These are phyloP conservation scores for Anthracocystis walkeri DNA, from an alignment of 1,284 basidiomycete species.

Conservation along the genomic window DNA sequence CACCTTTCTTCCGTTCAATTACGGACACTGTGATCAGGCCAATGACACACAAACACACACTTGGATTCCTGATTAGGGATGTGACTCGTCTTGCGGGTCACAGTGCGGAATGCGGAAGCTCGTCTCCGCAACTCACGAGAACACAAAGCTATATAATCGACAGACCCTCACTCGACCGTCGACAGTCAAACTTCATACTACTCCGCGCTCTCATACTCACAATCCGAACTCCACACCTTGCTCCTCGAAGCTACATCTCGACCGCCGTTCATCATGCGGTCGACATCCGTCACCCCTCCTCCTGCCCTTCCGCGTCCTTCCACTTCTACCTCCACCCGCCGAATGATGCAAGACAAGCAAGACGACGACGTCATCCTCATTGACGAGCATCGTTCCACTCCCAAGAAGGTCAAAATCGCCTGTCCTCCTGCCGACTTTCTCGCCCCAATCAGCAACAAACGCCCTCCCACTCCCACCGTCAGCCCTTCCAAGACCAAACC, in stretches of 20 bases:
- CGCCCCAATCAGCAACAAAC: conserved; percentile 7
- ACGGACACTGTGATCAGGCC: not conserved
- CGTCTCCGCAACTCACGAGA: not conserved
- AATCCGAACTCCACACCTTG: not conserved
- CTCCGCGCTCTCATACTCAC: conserved; percentile 1
- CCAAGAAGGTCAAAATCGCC: not conserved
- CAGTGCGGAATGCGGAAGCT: not conserved
- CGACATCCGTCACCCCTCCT: conserved; percentile 13
- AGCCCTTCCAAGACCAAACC: not conserved
- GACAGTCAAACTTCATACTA: not conserved
- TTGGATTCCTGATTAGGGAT: not conserved
- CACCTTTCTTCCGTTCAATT: not conserved
- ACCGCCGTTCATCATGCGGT: conserved; percentile 6
- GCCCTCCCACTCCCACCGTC: not conserved
- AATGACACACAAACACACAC: not conserved
- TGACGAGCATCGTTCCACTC: conserved; percentile 10
- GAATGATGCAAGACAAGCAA: not conserved
- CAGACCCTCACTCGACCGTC: not conserved
- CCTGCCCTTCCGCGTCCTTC: not conserved
- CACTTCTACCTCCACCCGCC: not conserved
- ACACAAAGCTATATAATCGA: conserved; percentile 12
- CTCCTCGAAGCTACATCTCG: not conserved
- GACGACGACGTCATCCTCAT: conserved; percentile 19
- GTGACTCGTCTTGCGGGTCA: not conserved
- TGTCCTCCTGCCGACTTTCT: not conserved